Percentiles rank a stretch among this genome's conserved stretches.
These are phyloP conservation scores for Triangularia verruculosa DNA, from an alignment of 2,329 filamentous ascomycete genomes.

Conservation along the genomic window DNA sequence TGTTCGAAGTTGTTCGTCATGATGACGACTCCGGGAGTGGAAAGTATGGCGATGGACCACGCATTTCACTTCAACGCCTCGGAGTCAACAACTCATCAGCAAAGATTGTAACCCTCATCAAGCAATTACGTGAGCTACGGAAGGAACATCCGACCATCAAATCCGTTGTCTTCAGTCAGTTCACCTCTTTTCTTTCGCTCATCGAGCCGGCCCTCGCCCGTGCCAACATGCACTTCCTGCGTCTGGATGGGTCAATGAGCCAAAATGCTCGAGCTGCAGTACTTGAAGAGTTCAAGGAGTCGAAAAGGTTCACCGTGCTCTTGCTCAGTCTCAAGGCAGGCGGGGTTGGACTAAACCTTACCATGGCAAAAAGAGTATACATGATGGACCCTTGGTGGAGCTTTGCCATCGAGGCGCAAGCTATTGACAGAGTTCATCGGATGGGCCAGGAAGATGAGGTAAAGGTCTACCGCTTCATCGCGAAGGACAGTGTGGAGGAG, in stretches of 20 bases:
- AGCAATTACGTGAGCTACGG: slow-evolving; percentile 67
- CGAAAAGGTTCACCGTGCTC: slow-evolving; percentile 66
- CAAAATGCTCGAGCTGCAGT: slow-evolving; percentile 82
- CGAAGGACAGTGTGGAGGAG: slow-evolving; percentile 88
- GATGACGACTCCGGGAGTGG: slow-evolving; percentile 53
- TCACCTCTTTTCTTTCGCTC: slow-evolving; percentile 91
- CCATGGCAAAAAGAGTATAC: slow-evolving; percentile 82
- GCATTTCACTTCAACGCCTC: slow-evolving; percentile 59
- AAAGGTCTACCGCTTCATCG: slow-evolving; percentile 81
- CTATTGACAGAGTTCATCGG: slow-evolving; percentile 93
- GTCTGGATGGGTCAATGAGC: slow-evolving; percentile 85
- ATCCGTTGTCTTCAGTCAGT: slow-evolving; percentile 93
- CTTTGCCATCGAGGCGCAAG: slow-evolving; percentile 93
- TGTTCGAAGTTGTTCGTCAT: slow-evolving; percentile 89
- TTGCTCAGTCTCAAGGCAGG: slow-evolving; percentile 84
- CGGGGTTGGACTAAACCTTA: slow-evolving; percentile 90
- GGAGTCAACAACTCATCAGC: slow-evolving; percentile 71
- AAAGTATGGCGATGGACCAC: slow-evolving; percentile 42
- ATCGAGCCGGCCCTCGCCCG: slow-evolving; percentile 76
- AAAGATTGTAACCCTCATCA: slow-evolving; percentile 79
- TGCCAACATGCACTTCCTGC: slow-evolving; percentile 73
- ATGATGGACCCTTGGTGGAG: slow-evolving; percentile 99
- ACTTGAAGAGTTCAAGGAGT: slow-evolving; percentile 66
- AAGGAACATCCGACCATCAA: slow-evolving; percentile 68
- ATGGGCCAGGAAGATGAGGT: slow-evolving; percentile 93